Evolutionary conservation across 345 rosid species (phyloP), one percentile per base, ranked within the genome.

Genomic region (Bruguiera sexangula): DNA sequence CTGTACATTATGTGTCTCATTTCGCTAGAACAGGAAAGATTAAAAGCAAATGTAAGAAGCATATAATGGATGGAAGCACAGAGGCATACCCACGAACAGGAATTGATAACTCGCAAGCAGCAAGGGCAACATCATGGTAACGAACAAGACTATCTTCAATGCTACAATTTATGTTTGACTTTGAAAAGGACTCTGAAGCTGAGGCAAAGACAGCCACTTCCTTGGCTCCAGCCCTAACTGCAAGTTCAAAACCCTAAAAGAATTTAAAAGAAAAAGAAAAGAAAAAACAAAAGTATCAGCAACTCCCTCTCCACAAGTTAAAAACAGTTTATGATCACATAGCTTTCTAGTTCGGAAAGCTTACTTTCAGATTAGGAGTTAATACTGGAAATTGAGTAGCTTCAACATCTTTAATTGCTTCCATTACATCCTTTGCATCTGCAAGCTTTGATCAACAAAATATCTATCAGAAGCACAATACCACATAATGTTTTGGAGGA

Each of bases 121-220:
- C 90, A 61, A 1, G 68, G 71, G 84, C 56, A 30, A 89, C 88
- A 65, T 83, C 84, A 59, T 69, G 85, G 69, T 87, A 89, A 62
- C 89, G 92, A 60, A 63, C 79, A 77, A 89, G 88, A 75, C 96
- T 89, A 68, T 85, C 96, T 81, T 83, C 85, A 43, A 89, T 85
- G 84, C 88, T 87, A 52, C 96, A 89, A 67, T 89, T 89, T 54
- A 89, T 89, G 77, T 89, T 89, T 51, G 90, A 85, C 80, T 84
- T 87, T 5, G 96, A 89, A 75, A 89, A 89, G 6, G 89, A 82
- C 73, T 89, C 92, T 0, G 92, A 89, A 82, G 96, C 96, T 59
- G 96, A 84, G 66, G 92, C 96, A 87, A 87, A 89, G 64, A 89
- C 66, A n/a, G 87, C 92, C 56, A 89, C 84, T 82, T 89, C 96